Evolutionary conservation across 768 basidiomycete genomes (phyloP).

Genomic region (Hydnum rufescens): DNA sequence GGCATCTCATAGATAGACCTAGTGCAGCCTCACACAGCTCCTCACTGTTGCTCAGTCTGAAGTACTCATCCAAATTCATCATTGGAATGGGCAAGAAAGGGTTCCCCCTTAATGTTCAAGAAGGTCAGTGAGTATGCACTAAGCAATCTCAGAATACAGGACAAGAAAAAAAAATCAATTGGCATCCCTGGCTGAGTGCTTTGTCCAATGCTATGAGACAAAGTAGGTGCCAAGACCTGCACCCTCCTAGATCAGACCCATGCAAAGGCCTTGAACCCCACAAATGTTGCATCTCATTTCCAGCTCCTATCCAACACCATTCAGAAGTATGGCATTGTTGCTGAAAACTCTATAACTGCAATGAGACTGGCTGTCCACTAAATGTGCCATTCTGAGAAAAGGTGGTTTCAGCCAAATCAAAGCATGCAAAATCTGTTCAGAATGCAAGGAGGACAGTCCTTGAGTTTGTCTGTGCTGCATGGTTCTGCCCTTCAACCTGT

Average conservation of each 20-base stretch:
- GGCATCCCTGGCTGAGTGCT: neutral
- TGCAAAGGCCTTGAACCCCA: neutral
- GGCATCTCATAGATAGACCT: too few relatives aligned
- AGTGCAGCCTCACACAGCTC: neutral
- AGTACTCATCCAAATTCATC: constrained; percentile 11
- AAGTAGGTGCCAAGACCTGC: neutral
- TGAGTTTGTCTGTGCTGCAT: constrained; percentile 13
- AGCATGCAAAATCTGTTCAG: constrained; percentile 2
- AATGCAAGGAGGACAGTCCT: constrained; percentile 7
- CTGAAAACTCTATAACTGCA: neutral
- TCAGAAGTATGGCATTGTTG: neutral
- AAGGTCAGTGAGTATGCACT: neutral
- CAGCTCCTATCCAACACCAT: neutral
- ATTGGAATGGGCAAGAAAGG: neutral
- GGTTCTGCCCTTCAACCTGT: constrained; percentile 8
- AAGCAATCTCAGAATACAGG: neutral
- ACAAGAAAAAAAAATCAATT: neutral
- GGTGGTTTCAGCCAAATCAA: neutral
- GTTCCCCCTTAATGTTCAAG: neutral
- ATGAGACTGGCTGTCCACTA: constrained; percentile 3
- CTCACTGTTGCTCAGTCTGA: constrained; percentile 14
- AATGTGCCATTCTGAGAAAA: neutral
- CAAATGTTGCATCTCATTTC: neutral
- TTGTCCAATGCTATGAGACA: neutral
- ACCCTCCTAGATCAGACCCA: neutral